phyloP scores from a whole-genome alignment of 176 grass and related monocot species.

The Carex myosuroides region DNA sequence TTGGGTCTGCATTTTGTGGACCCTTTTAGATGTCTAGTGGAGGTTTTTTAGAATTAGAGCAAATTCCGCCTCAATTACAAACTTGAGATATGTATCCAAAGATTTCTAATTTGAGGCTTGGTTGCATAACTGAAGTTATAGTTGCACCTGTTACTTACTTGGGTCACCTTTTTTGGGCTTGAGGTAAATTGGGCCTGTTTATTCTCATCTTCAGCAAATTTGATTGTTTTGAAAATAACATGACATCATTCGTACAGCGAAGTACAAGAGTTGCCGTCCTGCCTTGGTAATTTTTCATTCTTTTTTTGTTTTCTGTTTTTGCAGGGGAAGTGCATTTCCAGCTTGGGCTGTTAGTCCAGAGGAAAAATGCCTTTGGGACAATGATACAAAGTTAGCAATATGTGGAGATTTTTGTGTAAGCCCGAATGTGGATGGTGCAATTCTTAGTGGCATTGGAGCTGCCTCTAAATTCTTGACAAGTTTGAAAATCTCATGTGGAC shows the following conservation, averaged over 20 bases:
- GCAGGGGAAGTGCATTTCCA: conserved; percentile 76
- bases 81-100: background rate
- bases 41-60: background rate
- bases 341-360: conserved; percentile 41
- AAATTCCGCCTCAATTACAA: background rate
- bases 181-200: background rate
- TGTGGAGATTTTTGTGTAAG: conserved; percentile 86
- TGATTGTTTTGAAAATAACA: background rate
- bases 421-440: conserved; percentile 68
- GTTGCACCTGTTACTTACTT: background rate
- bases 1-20: background rate
- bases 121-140: background rate
- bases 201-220: background rate
- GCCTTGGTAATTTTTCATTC: background rate
- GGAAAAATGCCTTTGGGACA: conserved; percentile 77
- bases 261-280: background rate
- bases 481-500: conserved; percentile 45
- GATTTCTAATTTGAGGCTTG: background rate
- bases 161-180: background rate
- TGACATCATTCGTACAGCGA: background rate
- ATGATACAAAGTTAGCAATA: conserved; percentile 52
- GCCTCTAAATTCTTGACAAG: conserved; percentile 67
- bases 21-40: background rate
- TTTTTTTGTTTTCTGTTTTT: conserved; percentile 9
- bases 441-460: conserved; percentile 66